Evolutionary conservation across 2,329 filamentous ascomycete species (phyloP), one percentile per base, ranked within the genome.

Genomic region (Metarhizium sp.): DNA sequence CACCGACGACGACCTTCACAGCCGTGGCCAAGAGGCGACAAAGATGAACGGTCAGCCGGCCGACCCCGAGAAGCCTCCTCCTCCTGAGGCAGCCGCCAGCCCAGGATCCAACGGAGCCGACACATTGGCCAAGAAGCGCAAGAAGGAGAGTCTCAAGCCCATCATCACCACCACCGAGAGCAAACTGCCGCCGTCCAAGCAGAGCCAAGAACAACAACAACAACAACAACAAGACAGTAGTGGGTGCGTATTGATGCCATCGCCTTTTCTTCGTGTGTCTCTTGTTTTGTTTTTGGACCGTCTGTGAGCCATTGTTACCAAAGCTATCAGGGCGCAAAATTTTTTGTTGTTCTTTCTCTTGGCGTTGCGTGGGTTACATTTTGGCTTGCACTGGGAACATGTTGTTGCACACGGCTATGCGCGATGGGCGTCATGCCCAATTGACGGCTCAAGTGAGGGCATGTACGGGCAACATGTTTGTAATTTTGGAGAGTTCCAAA

Each of bases 121-220:
- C 52, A 59, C 65, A n/a, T 57, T 60, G 29, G 64, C 66, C 25
- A 89, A 88, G 78, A 90, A 90, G 78, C 80, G 85, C 66, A 85
- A 86, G 76, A 90, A 90, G 78, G 84, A 86, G 46, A 79, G 78
- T 54, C 73, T 88, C 62, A 88, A 88, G 73, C 87, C 87, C 64
- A 89, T 90, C 66, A 86, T 90, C 71, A 90, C 86, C 45, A 87
- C 80, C 45, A 87, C 80, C 57, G 85, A 74, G 70, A 70, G 75
- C 72, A 14, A 29, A 29, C 7, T 64, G 20, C 45, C 8, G 45
- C 20, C 20, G 14, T 29, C 30, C 40, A 20, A 49, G 50, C 48
- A 25, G 29, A 38, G 18, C 42, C 53, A 34, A 29, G 29, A 20
- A 45, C 32, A 34, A 25, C 53, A 34, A 29, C 29, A 20, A 29